Base-by-base conservation (phyloP, 1,139 yeast species). In the Pichia sp. region DNA sequence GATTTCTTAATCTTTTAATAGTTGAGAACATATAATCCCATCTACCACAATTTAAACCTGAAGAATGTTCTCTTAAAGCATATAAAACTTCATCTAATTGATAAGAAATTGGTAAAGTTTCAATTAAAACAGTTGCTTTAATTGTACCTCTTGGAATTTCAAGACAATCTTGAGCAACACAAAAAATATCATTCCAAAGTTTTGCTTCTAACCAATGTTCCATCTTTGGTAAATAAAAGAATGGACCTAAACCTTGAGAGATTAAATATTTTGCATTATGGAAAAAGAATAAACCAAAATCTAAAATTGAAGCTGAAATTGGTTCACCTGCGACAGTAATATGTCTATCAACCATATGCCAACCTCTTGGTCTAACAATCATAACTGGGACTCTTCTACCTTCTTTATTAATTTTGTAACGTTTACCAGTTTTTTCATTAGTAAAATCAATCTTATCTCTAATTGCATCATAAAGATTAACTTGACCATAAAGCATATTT, bases 401-500 rank as follows among this genome's bases (percentile, higher is more conserved):
- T 45, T 76, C 74, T 66, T 79, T 80, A 42, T 62, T 57, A 42
- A 65, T 61, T 47, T 59, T 60, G 51, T 65, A 65, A 36, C 63
- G 49, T 51, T 79, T 78, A 53, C 79, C 78, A 43, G 81, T 71
- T 40, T 67, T 65, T 28, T 62, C 63, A 46, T 65, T 62, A 34
- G 67, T 68, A 61, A 75, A 83, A 54, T 74, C 70, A 62, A 84
- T 74, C 62, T 81, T 76, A 61, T 81, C 76, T 68, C 92, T 76
- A 47, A 83, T 77, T 38, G 89, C 97, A 65, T 92, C 97, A 70
- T 81, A 89, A 62, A 92, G 74, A 69, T 92, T 90, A 57, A 86
- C 88, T 72, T 92, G 98, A 51, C 97, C 98, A 58, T 79, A 74
- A 53, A 86, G 80, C 74, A 87, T 77, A 69, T 88, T 89, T 58